These are phyloP conservation scores for Silene vulgaris DNA, from an alignment of 179 eudicot genomes.

Conservation along the genomic window DNA sequence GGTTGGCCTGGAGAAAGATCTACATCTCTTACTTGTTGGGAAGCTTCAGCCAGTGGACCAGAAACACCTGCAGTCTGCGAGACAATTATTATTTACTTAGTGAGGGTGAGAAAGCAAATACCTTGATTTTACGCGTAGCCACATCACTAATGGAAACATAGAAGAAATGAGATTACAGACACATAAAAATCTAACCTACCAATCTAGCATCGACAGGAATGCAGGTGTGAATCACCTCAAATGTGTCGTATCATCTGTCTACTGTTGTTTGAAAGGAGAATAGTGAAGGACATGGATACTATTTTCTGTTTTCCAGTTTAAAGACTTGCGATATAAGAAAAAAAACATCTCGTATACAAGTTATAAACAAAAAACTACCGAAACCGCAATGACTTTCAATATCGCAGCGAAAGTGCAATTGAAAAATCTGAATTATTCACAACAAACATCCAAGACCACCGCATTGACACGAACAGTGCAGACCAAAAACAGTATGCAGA, in stretches of 20 bases:
- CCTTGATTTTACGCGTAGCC: no score
- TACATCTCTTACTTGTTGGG: conserved; percentile 54
- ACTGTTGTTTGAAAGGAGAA: not conserved
- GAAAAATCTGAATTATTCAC: no score
- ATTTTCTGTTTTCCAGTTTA: no score
- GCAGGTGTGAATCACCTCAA: not conserved
- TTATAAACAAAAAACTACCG: no score
- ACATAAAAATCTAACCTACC: no score
- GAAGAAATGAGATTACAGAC: not conserved
- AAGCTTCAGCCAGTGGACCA: conserved; percentile 59
- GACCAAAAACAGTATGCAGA: not conserved
- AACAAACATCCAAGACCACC: not conserved
- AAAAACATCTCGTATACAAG: no score
- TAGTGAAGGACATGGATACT: not conserved
- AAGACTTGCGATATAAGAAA: no score
- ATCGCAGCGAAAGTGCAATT: not conserved
- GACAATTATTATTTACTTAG: not conserved
- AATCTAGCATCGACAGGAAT: not conserved
- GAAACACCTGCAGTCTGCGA: conserved; percentile 61
- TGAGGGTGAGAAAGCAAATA: no score
- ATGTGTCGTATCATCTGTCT: not conserved
- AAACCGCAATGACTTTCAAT: no score
- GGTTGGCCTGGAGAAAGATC: conserved; percentile 94
- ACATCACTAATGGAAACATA: not conserved
- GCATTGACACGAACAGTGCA: not conserved